Evolutionary conservation across 352 stramenopile genomes (phyloP), one percentile per base, ranked within the genome.

Genomic region (Globisporangium recalcitrans): DNA sequence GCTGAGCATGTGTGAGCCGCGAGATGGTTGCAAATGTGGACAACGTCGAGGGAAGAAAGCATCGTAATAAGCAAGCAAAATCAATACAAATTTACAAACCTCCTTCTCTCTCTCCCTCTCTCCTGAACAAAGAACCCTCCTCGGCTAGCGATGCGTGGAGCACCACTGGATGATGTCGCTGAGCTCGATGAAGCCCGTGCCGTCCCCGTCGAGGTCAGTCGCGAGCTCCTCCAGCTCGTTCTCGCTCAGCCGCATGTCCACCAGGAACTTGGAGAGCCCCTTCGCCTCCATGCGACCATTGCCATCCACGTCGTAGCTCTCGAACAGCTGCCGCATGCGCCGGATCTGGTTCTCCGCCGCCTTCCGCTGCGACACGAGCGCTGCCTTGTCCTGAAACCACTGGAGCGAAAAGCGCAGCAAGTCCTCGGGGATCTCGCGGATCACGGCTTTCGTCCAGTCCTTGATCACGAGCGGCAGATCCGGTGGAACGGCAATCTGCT

Each of bases 391-490:
- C 49, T 94, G 69, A 61, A 97, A 97, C 69, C 87, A 95, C 58
- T 91, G 68, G 21, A 85, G 77, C 42, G 87, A 96, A 54, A 96
- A 96, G n/a, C 65, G 54, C 31, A 91, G 38, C 64, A 97, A 34
- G 65, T 97, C 80, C 0, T 72, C 61, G 1, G 90, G 87, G 47
- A 90, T 82, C 38, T 83, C 80, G 2, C 79, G 76, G 54, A 97
- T 95, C 64, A 97, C 79, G 3, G 82, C 86, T 73, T 97, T 97
- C 6, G 90, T 92, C 82, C 90, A 97, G 60, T 97, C 86, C 65
- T 97, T 97, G 36, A 97, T 71, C 52, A 97, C 75, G 6, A 77
- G 66, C 27, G 90, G 88, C 13, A 97, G 74, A 42, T 97, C 91
- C 0, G 87, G 77, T 9, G 87, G 82, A 68, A 97, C 88, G 0